Conservation (phyloP, 257 asterid genomes). For the Jaltomata sinuosa region DNA sequence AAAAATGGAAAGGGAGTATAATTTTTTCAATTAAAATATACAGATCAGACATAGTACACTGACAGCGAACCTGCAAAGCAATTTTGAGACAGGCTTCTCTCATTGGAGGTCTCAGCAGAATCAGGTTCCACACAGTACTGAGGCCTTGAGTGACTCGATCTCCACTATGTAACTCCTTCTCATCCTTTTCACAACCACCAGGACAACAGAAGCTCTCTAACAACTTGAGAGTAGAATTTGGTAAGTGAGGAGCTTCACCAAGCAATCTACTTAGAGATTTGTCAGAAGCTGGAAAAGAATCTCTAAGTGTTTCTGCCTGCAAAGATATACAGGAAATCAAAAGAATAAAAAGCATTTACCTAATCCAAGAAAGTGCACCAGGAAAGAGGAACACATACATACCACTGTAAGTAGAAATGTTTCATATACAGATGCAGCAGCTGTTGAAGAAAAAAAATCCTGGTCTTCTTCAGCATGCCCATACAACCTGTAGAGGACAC, state of each 20-base stretch:
- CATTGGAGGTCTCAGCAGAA: constrained; percentile 82
- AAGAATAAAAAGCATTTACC: constrained; percentile 9
- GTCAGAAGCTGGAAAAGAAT: constrained; percentile 95
- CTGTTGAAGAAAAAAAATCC: constrained; percentile 78
- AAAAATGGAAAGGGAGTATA: neutral
- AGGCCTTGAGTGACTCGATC: constrained; percentile 99
- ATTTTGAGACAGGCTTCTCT: constrained; percentile 82
- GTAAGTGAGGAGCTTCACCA: constrained; percentile 85
- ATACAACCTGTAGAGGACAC: constrained; percentile 89
- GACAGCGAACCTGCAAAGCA: constrained; percentile 64
- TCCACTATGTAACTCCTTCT: constrained; percentile 63
- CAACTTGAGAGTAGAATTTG: constrained; percentile 64
- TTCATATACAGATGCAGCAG: constrained; percentile 84
- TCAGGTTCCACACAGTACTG: constrained; percentile 84
- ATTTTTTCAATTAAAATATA: neutral
- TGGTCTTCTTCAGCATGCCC: constrained; percentile 95
- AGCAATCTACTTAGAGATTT: constrained; percentile 92
- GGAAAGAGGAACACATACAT: constrained; percentile 14
- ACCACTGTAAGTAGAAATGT: constrained; percentile 92
- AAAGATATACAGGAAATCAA: constrained; percentile 11
- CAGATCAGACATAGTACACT: constrained; percentile 5
- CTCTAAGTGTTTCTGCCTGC: constrained; percentile 87
- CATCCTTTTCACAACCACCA: constrained; percentile 50
- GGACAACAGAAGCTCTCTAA: constrained; percentile 82
- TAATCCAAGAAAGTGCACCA: constrained; percentile 9